A percentile compares a stretch with the other conserved stretches of the same genome.
phyloP scores from a whole-genome alignment of 176 grass and related monocot genomes.

The Echinochloa phyllopogon region DNA sequence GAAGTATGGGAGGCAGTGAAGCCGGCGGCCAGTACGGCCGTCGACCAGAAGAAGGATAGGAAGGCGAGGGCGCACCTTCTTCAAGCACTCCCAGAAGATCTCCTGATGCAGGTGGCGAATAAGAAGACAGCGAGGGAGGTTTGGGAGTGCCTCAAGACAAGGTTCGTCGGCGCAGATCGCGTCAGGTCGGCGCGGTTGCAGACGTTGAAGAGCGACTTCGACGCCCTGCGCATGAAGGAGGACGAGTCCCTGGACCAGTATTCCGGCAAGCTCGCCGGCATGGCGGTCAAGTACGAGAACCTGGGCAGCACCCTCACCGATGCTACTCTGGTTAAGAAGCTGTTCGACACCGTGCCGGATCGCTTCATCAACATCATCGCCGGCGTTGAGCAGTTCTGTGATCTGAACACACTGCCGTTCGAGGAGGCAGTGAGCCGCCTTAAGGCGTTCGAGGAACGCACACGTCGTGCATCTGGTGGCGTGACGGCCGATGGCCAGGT shows the following conservation, averaged over 20 bases:
- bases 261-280: background rate
- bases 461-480: too few relatives aligned
- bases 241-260: background rate
- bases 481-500: too few relatives aligned
- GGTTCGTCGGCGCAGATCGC: background rate
- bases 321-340: background rate
- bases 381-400: background rate
- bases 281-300: background rate
- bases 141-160: background rate
- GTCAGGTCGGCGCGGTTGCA: background rate
- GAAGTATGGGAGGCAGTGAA: background rate
- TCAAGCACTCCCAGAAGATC: background rate
- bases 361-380: background rate
- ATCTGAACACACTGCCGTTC: too few relatives aligned
- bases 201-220: background rate
- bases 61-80: background rate
- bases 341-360: background rate
- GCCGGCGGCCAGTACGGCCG: accelerated
- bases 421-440: too few relatives aligned
- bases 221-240: background rate
- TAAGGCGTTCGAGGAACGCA: too few relatives aligned
- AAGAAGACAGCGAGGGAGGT: background rate
- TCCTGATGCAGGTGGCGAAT: background rate
- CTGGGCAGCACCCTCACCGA: background rate
- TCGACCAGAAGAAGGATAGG: background rate